Conservation (phyloP, 139 green algal genomes). For the Coccomyxa sp. region DNA sequence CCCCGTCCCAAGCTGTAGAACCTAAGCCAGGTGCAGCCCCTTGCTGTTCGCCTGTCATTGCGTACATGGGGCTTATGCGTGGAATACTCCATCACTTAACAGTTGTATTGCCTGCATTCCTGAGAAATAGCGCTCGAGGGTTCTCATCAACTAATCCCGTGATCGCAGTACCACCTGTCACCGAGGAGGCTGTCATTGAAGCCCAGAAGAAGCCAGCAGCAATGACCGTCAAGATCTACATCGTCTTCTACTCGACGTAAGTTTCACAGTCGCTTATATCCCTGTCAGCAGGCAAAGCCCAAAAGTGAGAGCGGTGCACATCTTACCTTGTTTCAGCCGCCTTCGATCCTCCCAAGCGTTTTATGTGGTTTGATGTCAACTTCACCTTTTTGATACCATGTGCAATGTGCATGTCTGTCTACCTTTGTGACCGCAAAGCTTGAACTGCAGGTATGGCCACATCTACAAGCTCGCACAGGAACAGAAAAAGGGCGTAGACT, state of each 20-base stretch:
- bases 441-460: conserved; percentile 57
- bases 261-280: background rate
- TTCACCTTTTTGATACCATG: too few species aligned
- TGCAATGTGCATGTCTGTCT: too few species aligned
- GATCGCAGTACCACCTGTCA: background rate
- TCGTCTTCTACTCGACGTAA: background rate
- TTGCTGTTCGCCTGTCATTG: too few species aligned
- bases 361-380: too few species aligned
- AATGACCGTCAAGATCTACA: background rate
- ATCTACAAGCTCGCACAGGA: conserved; percentile 50
- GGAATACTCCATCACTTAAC: background rate
- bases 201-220: background rate
- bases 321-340: background rate
- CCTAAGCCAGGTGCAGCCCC: too few species aligned
- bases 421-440: too few species aligned
- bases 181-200: background rate
- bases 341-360: too few species aligned
- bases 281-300: too few species aligned
- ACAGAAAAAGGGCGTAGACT: conserved; percentile 57
- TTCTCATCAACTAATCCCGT: background rate
- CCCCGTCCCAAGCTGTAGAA: too few species aligned
- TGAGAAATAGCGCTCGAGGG: background rate
- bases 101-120: background rate
- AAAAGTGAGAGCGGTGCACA: too few species aligned
- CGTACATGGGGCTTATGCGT: background rate